Conservation (phyloP, 148 eudicot genomes). For the Diospyros lotus region DNA sequence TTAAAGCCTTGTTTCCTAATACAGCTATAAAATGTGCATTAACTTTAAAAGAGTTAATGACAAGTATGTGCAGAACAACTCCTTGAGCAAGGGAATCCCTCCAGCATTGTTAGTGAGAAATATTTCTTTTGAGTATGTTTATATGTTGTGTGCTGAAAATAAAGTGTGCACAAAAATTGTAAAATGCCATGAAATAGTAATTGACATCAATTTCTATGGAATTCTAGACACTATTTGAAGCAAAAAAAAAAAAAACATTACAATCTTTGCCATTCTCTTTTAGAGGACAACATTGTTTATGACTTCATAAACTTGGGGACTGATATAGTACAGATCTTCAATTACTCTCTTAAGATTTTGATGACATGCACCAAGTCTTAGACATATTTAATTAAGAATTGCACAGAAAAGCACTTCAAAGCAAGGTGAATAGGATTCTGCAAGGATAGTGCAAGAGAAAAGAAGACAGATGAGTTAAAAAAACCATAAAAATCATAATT, state of each 20-base stretch:
- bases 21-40: background rate
- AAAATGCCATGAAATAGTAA: background rate
- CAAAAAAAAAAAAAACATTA: background rate
- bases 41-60: constrained; percentile 6
- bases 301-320: background rate
- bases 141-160: background rate
- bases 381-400: background rate
- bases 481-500: background rate
- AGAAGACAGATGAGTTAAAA: background rate
- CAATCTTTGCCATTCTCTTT: background rate
- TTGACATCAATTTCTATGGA: background rate
- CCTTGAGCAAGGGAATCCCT: constrained; percentile 72
- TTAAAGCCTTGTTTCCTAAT: constrained; percentile 7
- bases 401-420: background rate
- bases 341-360: no score
- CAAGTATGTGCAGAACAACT: constrained; percentile 92
- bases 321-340: no score
- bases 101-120: constrained; percentile 49
- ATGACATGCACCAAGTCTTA: background rate
- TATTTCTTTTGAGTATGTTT: constrained; percentile 54
- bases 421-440: background rate
- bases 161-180: background rate
- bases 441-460: background rate
- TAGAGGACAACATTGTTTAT: background rate
- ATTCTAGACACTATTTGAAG: background rate